Conservation (phyloP, 2,329 filamentous ascomycete species). For the Thermochaetoides dissita region DNA sequence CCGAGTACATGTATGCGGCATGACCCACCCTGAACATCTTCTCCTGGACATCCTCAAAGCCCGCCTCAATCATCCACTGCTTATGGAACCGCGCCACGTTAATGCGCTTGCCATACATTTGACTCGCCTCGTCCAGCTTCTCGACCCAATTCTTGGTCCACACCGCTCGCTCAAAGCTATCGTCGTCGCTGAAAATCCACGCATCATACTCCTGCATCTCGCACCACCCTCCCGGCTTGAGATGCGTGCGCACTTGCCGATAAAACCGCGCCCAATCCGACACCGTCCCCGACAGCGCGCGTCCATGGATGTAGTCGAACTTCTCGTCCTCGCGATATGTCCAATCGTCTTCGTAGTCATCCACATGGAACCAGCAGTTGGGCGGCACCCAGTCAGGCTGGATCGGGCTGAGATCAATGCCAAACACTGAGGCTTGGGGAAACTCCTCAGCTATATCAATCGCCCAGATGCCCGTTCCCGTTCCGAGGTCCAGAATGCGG, state of each 20-base stretch:
- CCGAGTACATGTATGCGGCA: too few relatives aligned
- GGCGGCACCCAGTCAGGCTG: conserved; percentile 42
- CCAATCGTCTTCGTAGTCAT: conserved; percentile 38
- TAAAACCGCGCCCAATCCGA: conserved; percentile 11
- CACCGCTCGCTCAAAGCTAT: conserved; percentile 23
- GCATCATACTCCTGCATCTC: conserved; percentile 12
- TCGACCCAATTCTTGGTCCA: conserved; percentile 27
- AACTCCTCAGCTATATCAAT: conserved; percentile 42
- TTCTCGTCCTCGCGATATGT: conserved; percentile 30
- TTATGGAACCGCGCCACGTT: conserved; percentile 24
- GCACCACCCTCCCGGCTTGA: conserved; percentile 12
- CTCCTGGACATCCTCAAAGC: conserved; percentile 10
- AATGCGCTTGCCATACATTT: conserved; percentile 24
- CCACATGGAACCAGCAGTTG: conserved; percentile 47
- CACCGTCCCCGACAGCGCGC: conserved; percentile 14
- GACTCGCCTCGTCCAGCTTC: conserved; percentile 23
- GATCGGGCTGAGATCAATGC: conserved; percentile 44
- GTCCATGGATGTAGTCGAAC: conserved; percentile 45
- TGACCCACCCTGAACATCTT: conserved; percentile 14
- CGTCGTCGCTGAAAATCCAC: conserved; percentile 34
- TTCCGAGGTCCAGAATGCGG: conserved; percentile 42
- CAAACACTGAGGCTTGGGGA: conserved; percentile 24
- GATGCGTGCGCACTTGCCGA: conserved; percentile 6
- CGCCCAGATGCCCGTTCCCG: conserved; percentile 49
- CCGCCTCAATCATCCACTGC: conserved; percentile 13